These are phyloP conservation scores for Podila epicladia DNA, from an alignment of 192 early-diverging fungal species.

Conservation along the genomic window DNA sequence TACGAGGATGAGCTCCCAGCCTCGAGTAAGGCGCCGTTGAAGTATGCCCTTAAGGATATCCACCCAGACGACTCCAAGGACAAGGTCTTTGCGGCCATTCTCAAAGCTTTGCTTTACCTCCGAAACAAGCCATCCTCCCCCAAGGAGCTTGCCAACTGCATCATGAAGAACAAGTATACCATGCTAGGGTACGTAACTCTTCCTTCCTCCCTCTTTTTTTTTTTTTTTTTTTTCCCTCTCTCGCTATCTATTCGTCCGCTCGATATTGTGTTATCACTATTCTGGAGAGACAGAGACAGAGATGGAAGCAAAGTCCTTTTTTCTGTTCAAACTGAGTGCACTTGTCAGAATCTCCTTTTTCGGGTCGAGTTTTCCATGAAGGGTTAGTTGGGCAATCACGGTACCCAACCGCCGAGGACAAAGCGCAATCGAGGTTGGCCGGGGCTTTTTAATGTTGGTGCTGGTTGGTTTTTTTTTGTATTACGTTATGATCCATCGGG, in stretches of 20 bases:
- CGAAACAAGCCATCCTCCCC: constrained; percentile 85
- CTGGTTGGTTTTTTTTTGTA: too few relatives aligned
- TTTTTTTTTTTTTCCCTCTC: constrained; percentile 5
- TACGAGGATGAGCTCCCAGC: constrained; percentile 42
- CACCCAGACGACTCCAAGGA: constrained; percentile 84
- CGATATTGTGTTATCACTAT: too few relatives aligned
- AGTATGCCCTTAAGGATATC: constrained; percentile 55
- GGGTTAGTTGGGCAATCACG: too few relatives aligned
- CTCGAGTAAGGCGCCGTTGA: constrained; percentile 40
- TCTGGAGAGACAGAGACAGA: too few relatives aligned
- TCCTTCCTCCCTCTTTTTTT: constrained; percentile 4
- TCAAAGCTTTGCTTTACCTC: constrained; percentile 80
- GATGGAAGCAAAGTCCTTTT: too few relatives aligned
- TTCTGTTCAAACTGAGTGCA: too few relatives aligned
- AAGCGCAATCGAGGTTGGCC: too few relatives aligned
- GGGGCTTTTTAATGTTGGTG: too few relatives aligned
- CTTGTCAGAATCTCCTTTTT: too few relatives aligned
- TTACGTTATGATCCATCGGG: too few relatives aligned
- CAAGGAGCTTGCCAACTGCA: constrained; percentile 81
- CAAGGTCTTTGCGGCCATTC: constrained; percentile 89
- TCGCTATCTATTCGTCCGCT: not conserved
- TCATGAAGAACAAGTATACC: constrained; percentile 82
- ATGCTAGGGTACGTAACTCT: constrained; percentile 71
- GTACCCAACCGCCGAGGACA: too few relatives aligned
- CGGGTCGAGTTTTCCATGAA: too few relatives aligned